phyloP scores from a whole-genome alignment of 495 filamentous ascomycete genomes.

The Penicillium ucsense region DNA sequence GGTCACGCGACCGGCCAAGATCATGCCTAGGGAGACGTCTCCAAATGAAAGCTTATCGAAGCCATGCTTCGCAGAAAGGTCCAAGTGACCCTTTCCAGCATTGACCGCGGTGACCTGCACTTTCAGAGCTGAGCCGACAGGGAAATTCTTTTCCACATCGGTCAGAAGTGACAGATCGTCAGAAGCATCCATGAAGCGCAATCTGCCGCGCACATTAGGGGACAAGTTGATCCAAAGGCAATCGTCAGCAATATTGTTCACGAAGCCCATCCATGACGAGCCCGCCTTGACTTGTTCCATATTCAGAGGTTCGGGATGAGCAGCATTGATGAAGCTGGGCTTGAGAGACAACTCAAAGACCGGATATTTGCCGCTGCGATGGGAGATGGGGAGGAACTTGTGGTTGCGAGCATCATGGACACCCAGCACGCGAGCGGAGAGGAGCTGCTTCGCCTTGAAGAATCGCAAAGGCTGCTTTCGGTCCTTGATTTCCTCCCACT shows the following conservation, averaged over 20 bases:
- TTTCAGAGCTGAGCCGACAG: slow-evolving; percentile 73
- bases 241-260: slow-evolving; percentile 75
- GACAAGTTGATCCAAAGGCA: slow-evolving; percentile 84
- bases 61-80: slow-evolving; percentile 64
- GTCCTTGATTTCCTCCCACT: slow-evolving; percentile 75
- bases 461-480: slow-evolving; percentile 64
- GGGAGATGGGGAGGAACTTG: slow-evolving; percentile 83
- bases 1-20: slow-evolving; percentile 72
- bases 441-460: slow-evolving; percentile 59
- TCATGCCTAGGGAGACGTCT: slow-evolving; percentile 63
- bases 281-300: slow-evolving; percentile 66
- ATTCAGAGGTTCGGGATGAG: slow-evolving; percentile 49
- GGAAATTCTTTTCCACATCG: slow-evolving; percentile 73
- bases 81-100: slow-evolving; percentile 59
- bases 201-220: slow-evolving; percentile 78
- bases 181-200: slow-evolving; percentile 71
- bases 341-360: slow-evolving; percentile 89
- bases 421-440: slow-evolving; percentile 72
- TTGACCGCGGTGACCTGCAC: slow-evolving; percentile 72
- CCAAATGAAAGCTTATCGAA: slow-evolving; percentile 50
- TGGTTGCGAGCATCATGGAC: slow-evolving; percentile 85
- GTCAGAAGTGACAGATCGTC: slow-evolving; percentile 71
- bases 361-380: slow-evolving; percentile 63
- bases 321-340: slow-evolving; percentile 49
- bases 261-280: slow-evolving; percentile 63